Percentiles rank a stretch among this genome's conserved stretches.
Evolutionary conservation across 2,329 filamentous ascomycete genomes (phyloP).

Genomic region (Macrophomina pseudophaseolina): DNA sequence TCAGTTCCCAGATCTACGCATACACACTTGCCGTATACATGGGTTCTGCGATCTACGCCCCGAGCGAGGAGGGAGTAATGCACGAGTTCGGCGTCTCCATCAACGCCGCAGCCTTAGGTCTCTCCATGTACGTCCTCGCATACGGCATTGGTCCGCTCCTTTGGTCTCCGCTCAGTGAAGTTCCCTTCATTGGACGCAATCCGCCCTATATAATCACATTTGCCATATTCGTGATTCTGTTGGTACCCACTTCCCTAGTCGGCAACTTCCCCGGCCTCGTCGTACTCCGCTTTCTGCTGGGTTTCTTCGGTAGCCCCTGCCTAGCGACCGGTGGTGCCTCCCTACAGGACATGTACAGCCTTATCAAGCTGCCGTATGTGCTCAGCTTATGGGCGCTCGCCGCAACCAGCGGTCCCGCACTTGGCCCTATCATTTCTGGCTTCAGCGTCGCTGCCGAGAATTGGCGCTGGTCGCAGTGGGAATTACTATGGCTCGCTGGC

Average conservation of each 20-base stretch:
- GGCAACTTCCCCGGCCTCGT: conserved; percentile 68
- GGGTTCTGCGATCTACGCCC: conserved; percentile 58
- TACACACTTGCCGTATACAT: conserved; percentile 67
- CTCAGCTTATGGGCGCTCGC: conserved; percentile 53
- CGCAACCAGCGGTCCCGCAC: conserved; percentile 42
- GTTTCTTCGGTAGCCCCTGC: conserved; percentile 47
- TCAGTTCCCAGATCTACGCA: conserved; percentile 48
- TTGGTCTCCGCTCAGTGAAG: conserved; percentile 70
- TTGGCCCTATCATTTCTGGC: conserved; percentile 36
- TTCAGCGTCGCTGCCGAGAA: conserved; percentile 32
- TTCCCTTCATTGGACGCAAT: conserved; percentile 70
- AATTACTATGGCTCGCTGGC: conserved; percentile 35
- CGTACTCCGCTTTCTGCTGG: conserved; percentile 53
- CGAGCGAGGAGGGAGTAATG: conserved; percentile 54
- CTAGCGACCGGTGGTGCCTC: conserved; percentile 45
- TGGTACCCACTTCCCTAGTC: conserved; percentile 67
- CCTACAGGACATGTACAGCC: conserved; percentile 46
- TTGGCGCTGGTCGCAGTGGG: conserved; percentile 37
- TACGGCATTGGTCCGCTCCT: conserved; percentile 67
- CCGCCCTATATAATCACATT: conserved; percentile 71
- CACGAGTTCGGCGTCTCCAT: conserved; percentile 58
- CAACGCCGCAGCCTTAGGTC: conserved; percentile 60
- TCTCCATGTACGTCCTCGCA: conserved; percentile 68
- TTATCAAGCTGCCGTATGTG: conserved; percentile 52
- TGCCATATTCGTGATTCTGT: conserved; percentile 70